Base-by-base conservation (phyloP, 768 basidiomycete genomes). In the Podaxis mareebaensis region DNA sequence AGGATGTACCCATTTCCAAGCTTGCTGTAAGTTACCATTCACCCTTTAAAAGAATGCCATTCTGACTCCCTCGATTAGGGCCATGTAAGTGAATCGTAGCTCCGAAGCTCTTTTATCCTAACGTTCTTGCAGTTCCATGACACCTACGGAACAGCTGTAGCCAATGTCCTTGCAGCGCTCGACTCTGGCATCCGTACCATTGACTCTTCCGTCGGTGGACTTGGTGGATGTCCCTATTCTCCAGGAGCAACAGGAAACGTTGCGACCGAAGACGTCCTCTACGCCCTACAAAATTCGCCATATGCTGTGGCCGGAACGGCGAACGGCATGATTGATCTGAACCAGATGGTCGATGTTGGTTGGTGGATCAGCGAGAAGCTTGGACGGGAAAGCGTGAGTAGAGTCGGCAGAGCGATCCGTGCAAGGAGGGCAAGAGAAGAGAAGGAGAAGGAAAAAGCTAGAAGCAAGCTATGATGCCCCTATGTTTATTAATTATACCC, bases 181-280 rank as follows among this genome's bases (percentile, higher is more conserved):
- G 78, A 83, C 11, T 76, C 87, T 55, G 96, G 95, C 15, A 76
- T 98, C 12, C 83, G 88, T 11, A 92, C 93, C 2, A 83, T 99
- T 48, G 96, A 92, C 70, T 81, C 91, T 1, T 88, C 91, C 0
- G 86, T 97, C 17, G 94, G 90, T 17, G 95, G 96, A 0, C 86
- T 98, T 1, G 96, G 96, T 3, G 95, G 96, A 17, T 98, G 96
- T 70, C 96, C 96, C 2, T 99, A 93, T 75, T 95, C 96, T 1
- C 96, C 96, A 2, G 95, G 95, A 4, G 95, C 96, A 13, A 95
- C 94, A 0, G 96, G 96, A 15, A 97, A 97, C 68, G 92, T 97
- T 17, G 89, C 94, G 0, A 98, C 96, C 0, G 96, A 99, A 68
- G 92, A 96, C 67, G 85, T 96, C 0, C 79, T 96, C 8, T 95